Evolutionary conservation across 805 yeast genomes (phyloP), one percentile per base, ranked within the genome.

Genomic region (Candida xyloterini): DNA sequence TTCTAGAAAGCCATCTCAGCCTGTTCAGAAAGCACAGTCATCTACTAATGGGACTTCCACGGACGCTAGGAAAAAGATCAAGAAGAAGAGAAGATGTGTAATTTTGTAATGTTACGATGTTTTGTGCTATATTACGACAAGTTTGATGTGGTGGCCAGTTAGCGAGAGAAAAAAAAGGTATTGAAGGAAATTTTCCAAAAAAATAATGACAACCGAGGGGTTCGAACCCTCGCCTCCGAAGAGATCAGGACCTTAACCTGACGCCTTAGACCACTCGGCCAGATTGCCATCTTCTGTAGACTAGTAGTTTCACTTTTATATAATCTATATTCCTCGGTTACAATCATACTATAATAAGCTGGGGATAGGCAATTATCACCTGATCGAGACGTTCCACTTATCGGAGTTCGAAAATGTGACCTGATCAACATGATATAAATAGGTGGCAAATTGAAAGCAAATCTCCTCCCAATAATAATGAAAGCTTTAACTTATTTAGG

Each of bases 151-250:
- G 15, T 26, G 4, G 28, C 13, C 3, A 13, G 13, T 5, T 31
- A 10, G 14, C 15, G 25, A 9, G 7, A 22, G 10, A 15, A 30
- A 35, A 26, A 43, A 43, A 38, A 34, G 22, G 10, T 22, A 7
- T 14, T 15, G 2, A 3, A 21, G 4, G 13, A 27, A 34, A 5
- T 7, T 7, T 21, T 7, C 7, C 11, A 21, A 44, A 47, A 49
- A 66, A 57, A 62, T 60, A 57, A 50, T 79, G 85, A 79, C 78
- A 78, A 76, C 80, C 79, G 83, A 76, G 85, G 81, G 85, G 78
- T 79, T 79, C 84, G 85, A 79, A 79, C 85, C 81, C 85, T 75
- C 84, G 85, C 84, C 84, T 77, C 84, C 83, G 83, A 67, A 79
- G 84, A 79, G 84, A 79, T 77, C 78, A 75, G 81, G 81, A 78